Base-by-base conservation (phyloP, 768 basidiomycete genomes). In the Amanita fuliginea region DNA sequence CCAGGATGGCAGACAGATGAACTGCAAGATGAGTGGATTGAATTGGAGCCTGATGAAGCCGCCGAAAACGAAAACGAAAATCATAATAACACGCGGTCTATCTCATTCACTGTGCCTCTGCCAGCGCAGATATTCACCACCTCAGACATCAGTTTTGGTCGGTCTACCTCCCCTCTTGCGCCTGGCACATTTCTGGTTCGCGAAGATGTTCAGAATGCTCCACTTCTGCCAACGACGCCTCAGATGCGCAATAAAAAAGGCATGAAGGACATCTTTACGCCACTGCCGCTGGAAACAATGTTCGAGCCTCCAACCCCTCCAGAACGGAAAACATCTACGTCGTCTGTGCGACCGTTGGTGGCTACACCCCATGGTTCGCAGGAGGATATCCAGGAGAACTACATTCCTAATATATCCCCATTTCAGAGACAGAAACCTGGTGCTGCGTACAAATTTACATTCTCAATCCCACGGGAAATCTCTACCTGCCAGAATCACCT, bases 241-340 rank as follows among this genome's bases (percentile, higher is more conserved):
- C 81, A 77, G 19, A 32, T 32, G 30, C 68, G 69, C 37, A 65
- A 71, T 52, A 80, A 79, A 61, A 82, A 79, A 52, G 67, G 70
- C n/a, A 57, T 68, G 34, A 90, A 86, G 65, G 81, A 86, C 64
- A 79, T 97, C 60, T 97, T 97, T 69, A 89, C 83, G 49, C 90
- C 91, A 0, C 62, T 92, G 47, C 82, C 84, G 21, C 72, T 96
- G 7, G 92, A 96, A 65, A 77, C 75, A 49, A 91, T 96, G 88
- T 96, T 95, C 56, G 87, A 94, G 53, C 93, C 93, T 6, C 93
- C 93, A 1, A 88, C 90, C 6, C 89, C 89, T 3, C 87, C 86
- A 4, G 58, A 63, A 14, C 55, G 13, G n/a, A 39, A 45, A 21
- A n/a, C 57, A 51, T 52, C 46, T 21, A 43, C 49, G 46, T 54